Conservation (phyloP, 1,139 yeast genomes). For the Yamadazyma trypodendri region DNA sequence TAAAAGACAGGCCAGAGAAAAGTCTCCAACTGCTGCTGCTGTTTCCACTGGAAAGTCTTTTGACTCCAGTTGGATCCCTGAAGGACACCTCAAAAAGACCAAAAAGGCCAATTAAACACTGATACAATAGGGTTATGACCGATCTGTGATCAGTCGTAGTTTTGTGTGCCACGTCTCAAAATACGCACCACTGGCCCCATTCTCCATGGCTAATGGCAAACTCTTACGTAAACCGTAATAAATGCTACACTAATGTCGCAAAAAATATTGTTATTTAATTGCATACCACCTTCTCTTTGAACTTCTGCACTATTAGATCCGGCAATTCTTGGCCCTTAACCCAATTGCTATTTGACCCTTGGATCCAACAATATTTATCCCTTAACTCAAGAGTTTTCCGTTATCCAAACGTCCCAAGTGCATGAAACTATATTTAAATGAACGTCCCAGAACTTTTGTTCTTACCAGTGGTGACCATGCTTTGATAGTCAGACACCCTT, state of each 20-base stretch:
- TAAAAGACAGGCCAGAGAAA: conserved; percentile 16
- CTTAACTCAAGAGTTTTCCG: no score
- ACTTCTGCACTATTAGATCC: no score
- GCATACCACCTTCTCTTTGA: not conserved
- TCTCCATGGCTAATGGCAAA: no score
- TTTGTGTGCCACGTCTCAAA: no score
- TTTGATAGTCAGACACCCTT: conserved; percentile 49
- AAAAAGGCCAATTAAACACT: conserved; percentile 24
- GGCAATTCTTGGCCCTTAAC: no score
- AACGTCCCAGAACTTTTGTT: conserved; percentile 54
- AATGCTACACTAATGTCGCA: not conserved
- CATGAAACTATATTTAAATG: conserved; percentile 54
- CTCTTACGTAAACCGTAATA: no score
- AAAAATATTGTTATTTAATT: no score
- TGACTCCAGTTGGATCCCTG: conserved; percentile 38
- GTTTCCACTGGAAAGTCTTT: conserved; percentile 24
- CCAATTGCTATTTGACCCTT: no score
- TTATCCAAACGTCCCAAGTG: no score
- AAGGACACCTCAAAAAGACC: conserved; percentile 32
- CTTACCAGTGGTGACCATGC: conserved; percentile 49
- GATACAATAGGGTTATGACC: not conserved
- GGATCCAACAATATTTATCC: no score
- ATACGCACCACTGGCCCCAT: no score
- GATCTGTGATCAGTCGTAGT: no score
- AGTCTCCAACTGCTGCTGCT: conserved; percentile 27